These are phyloP conservation scores for Artemisia argyi DNA, from an alignment of 129 eudicot species.

Conservation along the genomic window DNA sequence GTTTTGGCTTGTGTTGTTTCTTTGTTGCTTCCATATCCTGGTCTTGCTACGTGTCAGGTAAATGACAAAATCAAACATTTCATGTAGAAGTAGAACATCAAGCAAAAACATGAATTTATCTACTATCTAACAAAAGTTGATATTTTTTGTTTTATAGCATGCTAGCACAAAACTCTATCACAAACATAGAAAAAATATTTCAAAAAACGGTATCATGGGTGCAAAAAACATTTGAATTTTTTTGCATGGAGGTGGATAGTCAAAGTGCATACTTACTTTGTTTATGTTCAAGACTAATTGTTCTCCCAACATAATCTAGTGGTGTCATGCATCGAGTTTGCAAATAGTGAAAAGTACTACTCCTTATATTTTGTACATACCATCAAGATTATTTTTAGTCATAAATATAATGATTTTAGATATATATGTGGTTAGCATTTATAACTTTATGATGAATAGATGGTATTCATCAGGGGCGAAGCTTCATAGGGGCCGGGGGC, in stretches of 20 bases:
- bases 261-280: conserved; percentile 1
- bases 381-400: too few relatives aligned
- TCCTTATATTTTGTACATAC: too few relatives aligned
- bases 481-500: too few relatives aligned
- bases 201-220: not conserved
- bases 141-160: not conserved
- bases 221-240: not conserved
- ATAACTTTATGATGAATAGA: too few relatives aligned
- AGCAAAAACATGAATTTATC: too few relatives aligned
- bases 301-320: conserved; percentile 17
- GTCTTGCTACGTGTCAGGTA: conserved; percentile 75
- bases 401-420: too few relatives aligned
- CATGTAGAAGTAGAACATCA: not conserved
- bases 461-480: too few relatives aligned
- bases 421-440: too few relatives aligned
- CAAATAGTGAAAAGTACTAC: not conserved
- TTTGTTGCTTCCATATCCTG: conserved; percentile 74
- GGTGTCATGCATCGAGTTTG: conserved; percentile 2
- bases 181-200: not conserved
- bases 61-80: not conserved
- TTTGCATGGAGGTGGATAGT: conserved; percentile 1
- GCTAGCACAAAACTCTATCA: not conserved
- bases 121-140: too few relatives aligned
- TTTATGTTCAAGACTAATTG: not conserved
- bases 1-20: conserved; percentile 80